phyloP scores from a whole-genome alignment of 257 asterid species.

The Leptodermis oblonga region DNA sequence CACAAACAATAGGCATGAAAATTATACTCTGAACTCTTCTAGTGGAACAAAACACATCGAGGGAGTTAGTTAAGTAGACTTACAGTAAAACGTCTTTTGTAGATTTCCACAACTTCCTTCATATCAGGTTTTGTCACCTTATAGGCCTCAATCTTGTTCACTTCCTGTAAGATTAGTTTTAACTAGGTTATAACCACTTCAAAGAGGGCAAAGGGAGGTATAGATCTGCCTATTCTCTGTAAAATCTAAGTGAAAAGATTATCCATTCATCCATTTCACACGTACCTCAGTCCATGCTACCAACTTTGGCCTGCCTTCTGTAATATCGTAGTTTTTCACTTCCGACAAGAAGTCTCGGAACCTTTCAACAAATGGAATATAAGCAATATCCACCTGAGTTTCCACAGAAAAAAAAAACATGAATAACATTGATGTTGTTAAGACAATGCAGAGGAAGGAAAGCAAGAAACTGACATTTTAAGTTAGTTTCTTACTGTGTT shows the following conservation, averaged over 20 bases:
- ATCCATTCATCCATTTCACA: too few species aligned
- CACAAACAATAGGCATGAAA: not conserved
- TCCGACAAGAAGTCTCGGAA: slow-evolving; percentile 44
- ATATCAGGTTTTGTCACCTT: slow-evolving; percentile 53
- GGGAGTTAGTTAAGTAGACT: not conserved
- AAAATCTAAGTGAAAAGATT: too few species aligned
- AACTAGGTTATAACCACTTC: not conserved
- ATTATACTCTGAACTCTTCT: too few species aligned
- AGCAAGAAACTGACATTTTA: not conserved
- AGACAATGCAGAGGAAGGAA: not conserved
- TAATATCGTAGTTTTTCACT: slow-evolving; percentile 54
- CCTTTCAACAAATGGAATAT: slow-evolving; percentile 70
- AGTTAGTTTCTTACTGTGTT: not conserved
- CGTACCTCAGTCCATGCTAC: slow-evolving; percentile 78
- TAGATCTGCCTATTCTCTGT: too few species aligned
- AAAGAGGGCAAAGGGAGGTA: too few species aligned
- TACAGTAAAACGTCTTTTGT: slow-evolving; percentile 12
- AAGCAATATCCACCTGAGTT: slow-evolving; percentile 76
- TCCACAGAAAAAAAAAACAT: not conserved
- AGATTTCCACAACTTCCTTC: slow-evolving; percentile 58
- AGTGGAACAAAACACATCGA: too few species aligned
- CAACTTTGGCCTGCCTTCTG: slow-evolving; percentile 59
- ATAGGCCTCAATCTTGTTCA: slow-evolving; percentile 75
- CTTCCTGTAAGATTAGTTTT: slow-evolving; percentile 42
- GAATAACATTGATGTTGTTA: not conserved